These are phyloP conservation scores for Sonneratia alba DNA, from an alignment of 345 rosid species.

Conservation along the genomic window DNA sequence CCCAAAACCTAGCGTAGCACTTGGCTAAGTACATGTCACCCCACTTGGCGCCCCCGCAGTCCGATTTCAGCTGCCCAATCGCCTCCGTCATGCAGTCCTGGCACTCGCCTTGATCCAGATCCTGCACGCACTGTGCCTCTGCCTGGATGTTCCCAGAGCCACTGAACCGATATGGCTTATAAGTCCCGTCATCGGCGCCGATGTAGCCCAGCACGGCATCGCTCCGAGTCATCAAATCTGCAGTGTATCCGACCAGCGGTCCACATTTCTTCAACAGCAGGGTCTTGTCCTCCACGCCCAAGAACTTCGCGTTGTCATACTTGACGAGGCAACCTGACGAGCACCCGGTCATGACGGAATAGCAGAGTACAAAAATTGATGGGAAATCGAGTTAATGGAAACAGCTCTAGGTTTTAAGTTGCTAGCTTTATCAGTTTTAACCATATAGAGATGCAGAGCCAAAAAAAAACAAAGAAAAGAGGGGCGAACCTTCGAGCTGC, in stretches of 20 bases:
- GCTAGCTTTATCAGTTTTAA: no score
- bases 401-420: background rate
- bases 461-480: background rate
- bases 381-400: background rate
- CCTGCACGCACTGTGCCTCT: constrained; percentile 72
- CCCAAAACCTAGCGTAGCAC: constrained; percentile 64
- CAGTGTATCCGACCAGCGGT: constrained; percentile 26
- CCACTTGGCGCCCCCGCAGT: constrained; percentile 48
- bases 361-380: background rate
- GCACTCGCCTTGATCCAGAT: constrained; percentile 56
- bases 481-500: constrained; percentile 44
- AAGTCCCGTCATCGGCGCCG: constrained; percentile 17
- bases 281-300: constrained; percentile 77
- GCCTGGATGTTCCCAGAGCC: constrained; percentile 44
- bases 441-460: no score
- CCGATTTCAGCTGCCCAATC: constrained; percentile 46
- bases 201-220: constrained; percentile 52
- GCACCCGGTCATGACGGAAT: background rate
- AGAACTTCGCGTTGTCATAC: constrained; percentile 54
- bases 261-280: constrained; percentile 59
- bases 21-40: constrained; percentile 80
- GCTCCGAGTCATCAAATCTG: constrained; percentile 34
- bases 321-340: constrained; percentile 39
- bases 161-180: constrained; percentile 29
- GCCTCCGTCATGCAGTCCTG: constrained; percentile 83